Evolutionary conservation across 1,284 basidiomycete genomes (phyloP), one percentile per base, ranked within the genome.

Genomic region (Athelia sp.): DNA sequence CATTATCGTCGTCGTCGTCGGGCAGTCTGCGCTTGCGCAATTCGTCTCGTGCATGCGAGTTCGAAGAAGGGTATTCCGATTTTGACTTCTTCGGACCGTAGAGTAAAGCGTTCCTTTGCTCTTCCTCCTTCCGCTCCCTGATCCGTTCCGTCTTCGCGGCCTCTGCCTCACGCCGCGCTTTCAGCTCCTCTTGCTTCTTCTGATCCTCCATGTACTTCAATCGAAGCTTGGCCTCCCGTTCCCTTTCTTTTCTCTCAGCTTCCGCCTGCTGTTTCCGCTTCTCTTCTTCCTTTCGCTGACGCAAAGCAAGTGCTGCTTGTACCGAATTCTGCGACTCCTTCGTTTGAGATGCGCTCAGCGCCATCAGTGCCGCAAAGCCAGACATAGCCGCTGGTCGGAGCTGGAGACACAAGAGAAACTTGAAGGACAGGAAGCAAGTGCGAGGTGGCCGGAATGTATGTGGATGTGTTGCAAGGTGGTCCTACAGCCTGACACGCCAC

Each of bases 361-460:
- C 83, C 79, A 89, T 83, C 54, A 89, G 76, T 26, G 75, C 78
- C 50, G 82, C 78, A 59, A 86, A 89, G 15, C 69, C 73, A 36
- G 78, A 73, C 80, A 83, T 80, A 10, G 43, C 52, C 48, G 24
- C 43, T 18, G 22, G 22, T n/a, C n/a, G 13, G 21, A 19, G 8
- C 19, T 9, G n/a, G 23, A 46, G 17, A 34, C 22, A 14, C 45
- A 19, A 22, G 17, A 19, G 17, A 31, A n/a, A n/a, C n/a, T n/a
- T n/a, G n/a, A n/a, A 24, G 29, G 32, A 31, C 13, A 23, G 24
- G 22, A 31, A 29, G 45, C 22, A 31, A 46, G 19, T n/a, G 23
- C 15, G 23, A 45, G 19, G 9, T 19, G 24, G 43, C 19, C 19
- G 23, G 23, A 74, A 48, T n/a, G 70, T 40, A 17, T n/a, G 36